Evolutionary conservation across 257 asterid genomes (phyloP), one percentile per base, ranked within the genome.

Genomic region (Craterostigma plantagineum): DNA sequence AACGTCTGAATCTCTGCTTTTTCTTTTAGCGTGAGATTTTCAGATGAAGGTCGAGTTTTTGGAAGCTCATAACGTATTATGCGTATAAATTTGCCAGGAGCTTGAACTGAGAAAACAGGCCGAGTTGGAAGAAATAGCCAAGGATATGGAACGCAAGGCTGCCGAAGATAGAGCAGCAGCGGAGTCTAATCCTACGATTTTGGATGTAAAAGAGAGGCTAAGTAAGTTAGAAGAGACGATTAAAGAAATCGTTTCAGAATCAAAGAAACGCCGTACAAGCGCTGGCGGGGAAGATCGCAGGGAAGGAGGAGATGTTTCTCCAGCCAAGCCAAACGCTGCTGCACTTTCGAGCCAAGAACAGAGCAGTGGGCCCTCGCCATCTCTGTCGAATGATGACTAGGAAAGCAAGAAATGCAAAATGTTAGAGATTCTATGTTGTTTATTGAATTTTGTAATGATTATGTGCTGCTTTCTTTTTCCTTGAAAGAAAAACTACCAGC

Each of bases 41-140:
- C n/a, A n/a, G n/a, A n/a, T n/a, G n/a, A n/a, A n/a, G n/a, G n/a
- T n/a, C n/a, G n/a, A n/a, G n/a, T n/a, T n/a, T n/a, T n/a, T n/a
- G n/a, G n/a, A n/a, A n/a, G n/a, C n/a, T n/a, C n/a, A n/a, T 18
- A n/a, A n/a, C n/a, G 0, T 48, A 46, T 15, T 4, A 9, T 43
- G 54, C 35, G 48, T 45, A 13, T 44, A 8, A 37, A 41, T 9
- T 43, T n/a, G n/a, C n/a, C 66, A 82, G 98, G 95, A 70, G 56
- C 36, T 71, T 34, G 93, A 76, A 65, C 16, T 41, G 56, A 90
- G 72, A 68, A 83, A 71, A 57, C 77, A 67, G 61, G 93, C 97
- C 16, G 97, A 87, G 53, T 77, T 78, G 58, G 95, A 82, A 53
- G 87, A 86, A 47, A 77, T 72, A 52, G 77, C 81, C 16, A 80